Percentiles rank a stretch among this genome's conserved stretches.
These are phyloP conservation scores for Lichtheimia ramosa DNA, from an alignment of 371 early-diverging fungal species.

Conservation along the genomic window DNA sequence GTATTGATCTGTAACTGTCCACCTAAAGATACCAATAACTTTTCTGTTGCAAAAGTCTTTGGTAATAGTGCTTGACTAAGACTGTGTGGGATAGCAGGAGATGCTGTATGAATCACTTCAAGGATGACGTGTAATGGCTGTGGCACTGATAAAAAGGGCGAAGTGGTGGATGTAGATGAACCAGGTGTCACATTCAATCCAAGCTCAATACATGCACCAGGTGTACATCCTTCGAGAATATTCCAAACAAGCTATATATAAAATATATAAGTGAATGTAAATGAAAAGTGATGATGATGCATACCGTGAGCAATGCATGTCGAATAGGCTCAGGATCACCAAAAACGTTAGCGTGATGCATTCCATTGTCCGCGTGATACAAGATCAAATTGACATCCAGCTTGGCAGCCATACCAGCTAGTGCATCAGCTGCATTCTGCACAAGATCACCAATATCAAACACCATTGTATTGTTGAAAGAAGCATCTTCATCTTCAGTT, in stretches of 20 bases:
- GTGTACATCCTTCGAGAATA: conserved; percentile 55
- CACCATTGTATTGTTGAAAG: conserved; percentile 11
- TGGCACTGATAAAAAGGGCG: conserved; percentile 14
- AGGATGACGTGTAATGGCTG: conserved; percentile 34
- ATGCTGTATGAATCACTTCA: conserved; percentile 50
- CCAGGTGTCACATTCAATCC: conserved; percentile 39
- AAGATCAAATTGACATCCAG: conserved; percentile 61
- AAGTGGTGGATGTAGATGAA: conserved; percentile 21
- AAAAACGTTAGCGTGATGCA: conserved; percentile 55
- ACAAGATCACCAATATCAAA: conserved; percentile 66
- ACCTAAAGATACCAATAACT: conserved; percentile 48
- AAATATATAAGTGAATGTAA: not conserved
- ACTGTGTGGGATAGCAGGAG: conserved; percentile 34
- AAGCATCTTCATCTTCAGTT: conserved; percentile 6
- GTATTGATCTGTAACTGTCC: conserved; percentile 43
- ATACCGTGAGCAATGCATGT: conserved; percentile 60
- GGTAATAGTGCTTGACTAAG: conserved; percentile 28
- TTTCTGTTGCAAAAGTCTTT: conserved; percentile 54
- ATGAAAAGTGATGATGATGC: conserved; percentile 3
- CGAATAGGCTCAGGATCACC: conserved; percentile 60
- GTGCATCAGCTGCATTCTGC: conserved; percentile 64
- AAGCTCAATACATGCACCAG: conserved; percentile 62
- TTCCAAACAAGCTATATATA: conserved; percentile 56
- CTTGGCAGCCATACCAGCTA: conserved; percentile 60
- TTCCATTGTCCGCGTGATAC: conserved; percentile 55